Base-by-base conservation (phyloP, 306 rosid genomes). In the Cucumis melo region DNA sequence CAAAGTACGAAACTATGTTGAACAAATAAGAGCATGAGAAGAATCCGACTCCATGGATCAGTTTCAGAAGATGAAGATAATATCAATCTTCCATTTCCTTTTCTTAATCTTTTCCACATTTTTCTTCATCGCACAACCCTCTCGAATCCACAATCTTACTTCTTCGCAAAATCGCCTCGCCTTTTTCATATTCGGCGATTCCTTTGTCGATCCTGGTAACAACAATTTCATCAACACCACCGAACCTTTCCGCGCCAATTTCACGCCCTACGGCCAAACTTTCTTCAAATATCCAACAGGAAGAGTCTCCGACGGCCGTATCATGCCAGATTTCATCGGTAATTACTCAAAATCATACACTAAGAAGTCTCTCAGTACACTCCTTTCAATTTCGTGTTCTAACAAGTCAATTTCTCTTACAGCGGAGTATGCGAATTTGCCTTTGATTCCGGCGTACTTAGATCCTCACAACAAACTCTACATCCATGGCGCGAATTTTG, bases 391-490 rank as follows among this genome's bases (percentile, higher is more conserved):
- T n/a, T 67, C 74, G 20, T 51, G 7, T 50, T 44, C 75, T 42
- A 0, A 32, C 36, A 32, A 32, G 36, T 32, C 0, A 32, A 32
- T 23, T 6, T 0, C n/a, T 32, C 11, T 72, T 85, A 79, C 87
- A 91, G 92, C 91, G 73, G 86, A 89, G 77, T 89, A 79, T 82
- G 92, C 88, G 24, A 62, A 80, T 23, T 56, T 89, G 75, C 89
- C 89, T 5, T 44, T 83, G 23, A 79, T 87, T 24, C 86, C 78
- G 38, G 79, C 92, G 4, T 87, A 85, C 70, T 81, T 90, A 19
- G 78, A 86, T 63, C 91, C 87, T 8, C 83, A 84, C 59, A 13
- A 62, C 71, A 67, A 75, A 24, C 32, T 6, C 5, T 89, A 83
- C 55, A 56, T 70, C 0, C 48, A 80, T 59, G 97, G 97, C 7